phyloP scores from a whole-genome alignment of 805 yeast species.

The Hanseniaspora singularis region DNA sequence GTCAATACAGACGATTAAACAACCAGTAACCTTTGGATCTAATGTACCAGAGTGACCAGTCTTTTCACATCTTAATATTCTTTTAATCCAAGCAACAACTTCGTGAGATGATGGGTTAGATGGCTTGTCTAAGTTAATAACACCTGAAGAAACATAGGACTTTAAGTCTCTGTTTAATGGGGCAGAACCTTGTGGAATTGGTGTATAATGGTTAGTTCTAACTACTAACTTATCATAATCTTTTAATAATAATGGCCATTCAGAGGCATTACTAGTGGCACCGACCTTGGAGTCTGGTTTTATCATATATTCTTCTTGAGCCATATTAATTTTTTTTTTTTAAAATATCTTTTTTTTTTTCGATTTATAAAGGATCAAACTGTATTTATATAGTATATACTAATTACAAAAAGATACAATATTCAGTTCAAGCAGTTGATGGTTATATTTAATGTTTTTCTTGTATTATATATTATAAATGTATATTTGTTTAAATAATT shows the following conservation, averaged over 20 bases:
- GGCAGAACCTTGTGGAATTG: slow-evolving; percentile 89
- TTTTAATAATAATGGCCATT: slow-evolving; percentile 91
- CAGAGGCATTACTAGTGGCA: slow-evolving; percentile 74
- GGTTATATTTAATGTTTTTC: too few relatives aligned
- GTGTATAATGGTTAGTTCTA: slow-evolving; percentile 94
- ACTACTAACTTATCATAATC: slow-evolving; percentile 88
- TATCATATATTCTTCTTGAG: slow-evolving; percentile 56
- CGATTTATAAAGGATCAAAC: too few relatives aligned
- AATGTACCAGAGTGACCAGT: slow-evolving; percentile 99
- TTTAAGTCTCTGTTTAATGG: slow-evolving; percentile 90
- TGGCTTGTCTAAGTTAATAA: slow-evolving; percentile 93
- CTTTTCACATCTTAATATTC: slow-evolving; percentile 88
- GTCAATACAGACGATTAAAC: slow-evolving; percentile 95
- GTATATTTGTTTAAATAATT: too few relatives aligned
- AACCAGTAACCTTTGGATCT: slow-evolving; percentile 98
- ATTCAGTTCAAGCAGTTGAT: too few relatives aligned
- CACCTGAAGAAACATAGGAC: slow-evolving; percentile 85
- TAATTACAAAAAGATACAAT: too few relatives aligned
- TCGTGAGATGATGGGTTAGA: slow-evolving; percentile 97
- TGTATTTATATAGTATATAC: too few relatives aligned
- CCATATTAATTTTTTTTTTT: slow-evolving; percentile 20
- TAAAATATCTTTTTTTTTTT: not conserved
- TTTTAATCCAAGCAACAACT: slow-evolving; percentile 98
- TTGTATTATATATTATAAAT: too few relatives aligned
- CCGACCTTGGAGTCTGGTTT: slow-evolving; percentile 67